Conservation (phyloP, 2,329 filamentous ascomycete species). For the Penicillium sp. region DNA sequence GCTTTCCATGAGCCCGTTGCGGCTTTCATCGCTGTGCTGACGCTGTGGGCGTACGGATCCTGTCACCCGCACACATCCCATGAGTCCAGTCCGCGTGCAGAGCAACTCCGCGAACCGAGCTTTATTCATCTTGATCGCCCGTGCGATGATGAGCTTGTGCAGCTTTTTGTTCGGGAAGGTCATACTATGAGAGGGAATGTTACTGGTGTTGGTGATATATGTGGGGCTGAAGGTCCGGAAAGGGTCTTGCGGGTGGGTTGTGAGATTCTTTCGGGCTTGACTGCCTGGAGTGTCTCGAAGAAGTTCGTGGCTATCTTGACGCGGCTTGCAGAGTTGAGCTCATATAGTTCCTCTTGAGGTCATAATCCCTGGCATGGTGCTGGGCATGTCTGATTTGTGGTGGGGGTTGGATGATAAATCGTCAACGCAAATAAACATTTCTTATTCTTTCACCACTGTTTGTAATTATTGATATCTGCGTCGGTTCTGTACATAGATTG, state of each 20-base stretch:
- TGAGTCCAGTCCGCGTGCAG: conserved; percentile 23
- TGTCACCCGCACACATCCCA: conserved; percentile 23
- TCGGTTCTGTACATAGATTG: not conserved
- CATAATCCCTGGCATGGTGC: conserved; percentile 1
- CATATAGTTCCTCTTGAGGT: conserved; percentile 4
- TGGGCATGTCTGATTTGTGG: not conserved
- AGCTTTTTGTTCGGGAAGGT: conserved; percentile 47
- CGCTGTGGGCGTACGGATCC: conserved; percentile 42
- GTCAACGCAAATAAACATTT: not conserved
- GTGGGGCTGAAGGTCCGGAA: conserved; percentile 31
- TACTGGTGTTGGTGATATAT: conserved; percentile 47
- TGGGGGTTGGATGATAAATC: not conserved
- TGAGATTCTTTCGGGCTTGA: conserved; percentile 29
- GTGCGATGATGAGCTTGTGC: conserved; percentile 51
- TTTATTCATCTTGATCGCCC: conserved; percentile 50
- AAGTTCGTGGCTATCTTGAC: conserved; percentile 27
- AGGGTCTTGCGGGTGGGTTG: conserved; percentile 34
- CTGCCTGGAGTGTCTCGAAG: conserved; percentile 32
- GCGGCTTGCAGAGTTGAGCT: conserved; percentile 24
- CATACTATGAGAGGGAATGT: conserved; percentile 45
- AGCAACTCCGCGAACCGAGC: conserved; percentile 27
- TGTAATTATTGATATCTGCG: not conserved
- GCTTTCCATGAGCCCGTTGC: conserved; percentile 43
- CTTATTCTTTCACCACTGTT: not conserved
- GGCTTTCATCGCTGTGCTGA: conserved; percentile 41